Conservation (phyloP, 2,329 filamentous ascomycete genomes). For the Elsinoe fawcettii region DNA sequence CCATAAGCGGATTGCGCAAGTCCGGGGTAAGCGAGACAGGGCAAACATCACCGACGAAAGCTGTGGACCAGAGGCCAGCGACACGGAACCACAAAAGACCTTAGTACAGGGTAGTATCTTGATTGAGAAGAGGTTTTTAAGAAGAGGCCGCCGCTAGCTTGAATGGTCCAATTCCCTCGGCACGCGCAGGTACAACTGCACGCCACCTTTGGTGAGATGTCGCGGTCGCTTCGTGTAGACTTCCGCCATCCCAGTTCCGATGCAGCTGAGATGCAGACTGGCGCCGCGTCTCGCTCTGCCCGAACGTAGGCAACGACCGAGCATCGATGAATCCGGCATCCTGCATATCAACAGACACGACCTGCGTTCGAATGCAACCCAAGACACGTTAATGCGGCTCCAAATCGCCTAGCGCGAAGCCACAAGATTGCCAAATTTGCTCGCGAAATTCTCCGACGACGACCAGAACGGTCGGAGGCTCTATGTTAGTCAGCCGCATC, state of each 20-base stretch:
- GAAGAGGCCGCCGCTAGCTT: too few species aligned
- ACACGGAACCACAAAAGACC: too few species aligned
- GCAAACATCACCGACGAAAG: too few species aligned
- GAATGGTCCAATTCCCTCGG: too few species aligned
- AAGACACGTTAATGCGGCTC: neutral
- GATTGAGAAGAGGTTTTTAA: too few species aligned
- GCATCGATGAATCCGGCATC: neutral
- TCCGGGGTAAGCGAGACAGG: too few species aligned
- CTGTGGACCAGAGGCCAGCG: too few species aligned
- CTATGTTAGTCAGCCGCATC: neutral
- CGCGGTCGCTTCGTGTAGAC: neutral
- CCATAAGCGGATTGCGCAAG: too few species aligned
- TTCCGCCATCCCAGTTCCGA: too few species aligned
- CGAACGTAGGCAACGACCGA: neutral
- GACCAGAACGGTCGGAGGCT: neutral
- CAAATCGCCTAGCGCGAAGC: neutral
- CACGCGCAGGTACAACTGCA: too few species aligned
- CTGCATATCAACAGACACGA: neutral
- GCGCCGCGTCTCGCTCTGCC: neutral
- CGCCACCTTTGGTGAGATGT: neutral
- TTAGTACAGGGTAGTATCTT: too few species aligned
- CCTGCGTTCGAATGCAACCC: neutral
- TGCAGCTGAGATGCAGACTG: neutral
- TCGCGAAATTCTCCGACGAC: neutral
- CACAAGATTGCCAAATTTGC: neutral